Conservation (phyloP, 306 rosid genomes). For the Sicyos edulis region DNA sequence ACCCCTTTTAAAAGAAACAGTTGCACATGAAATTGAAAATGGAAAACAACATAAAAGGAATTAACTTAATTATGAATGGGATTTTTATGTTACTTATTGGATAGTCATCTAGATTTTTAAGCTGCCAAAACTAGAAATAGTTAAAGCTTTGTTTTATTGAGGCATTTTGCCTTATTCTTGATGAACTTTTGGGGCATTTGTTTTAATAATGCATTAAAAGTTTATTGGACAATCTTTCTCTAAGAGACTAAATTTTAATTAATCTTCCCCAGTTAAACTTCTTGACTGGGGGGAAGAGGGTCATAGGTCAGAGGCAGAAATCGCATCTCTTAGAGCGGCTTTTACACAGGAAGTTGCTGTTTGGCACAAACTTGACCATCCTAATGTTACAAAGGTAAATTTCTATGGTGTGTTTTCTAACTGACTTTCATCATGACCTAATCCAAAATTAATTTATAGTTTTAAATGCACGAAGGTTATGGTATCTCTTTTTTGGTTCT, state of each 20-base stretch:
- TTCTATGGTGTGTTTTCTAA: slow-evolving; percentile 8
- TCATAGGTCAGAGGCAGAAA: slow-evolving; percentile 91
- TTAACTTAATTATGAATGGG: slow-evolving; percentile 4
- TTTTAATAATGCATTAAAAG: background rate
- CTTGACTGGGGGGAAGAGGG: slow-evolving; percentile 99
- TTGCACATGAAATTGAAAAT: slow-evolving; percentile 23
- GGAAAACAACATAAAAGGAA: slow-evolving; percentile 24
- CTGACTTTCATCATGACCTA: background rate
- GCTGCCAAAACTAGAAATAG: background rate
- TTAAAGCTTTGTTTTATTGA: background rate
- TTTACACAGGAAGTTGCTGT: slow-evolving; percentile 97
- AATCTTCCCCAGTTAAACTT: slow-evolving; percentile 57
- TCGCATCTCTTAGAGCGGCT: slow-evolving; percentile 90
- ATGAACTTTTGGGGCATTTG: background rate
- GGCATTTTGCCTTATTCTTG: background rate
- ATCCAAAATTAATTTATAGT: background rate
- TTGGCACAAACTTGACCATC: slow-evolving; percentile 99
- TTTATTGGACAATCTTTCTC: background rate
- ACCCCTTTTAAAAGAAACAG: slow-evolving; percentile 21
- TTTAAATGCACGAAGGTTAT: background rate
- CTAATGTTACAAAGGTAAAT: slow-evolving; percentile 85
- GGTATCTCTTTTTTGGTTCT: background rate
- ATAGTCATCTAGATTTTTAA: slow-evolving; percentile 9
- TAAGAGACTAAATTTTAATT: slow-evolving; percentile 1
- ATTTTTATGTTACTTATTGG: slow-evolving; percentile 16